Evolutionary conservation across 257 asterid genomes (phyloP).

Genomic region (Hygrophila difformis): DNA sequence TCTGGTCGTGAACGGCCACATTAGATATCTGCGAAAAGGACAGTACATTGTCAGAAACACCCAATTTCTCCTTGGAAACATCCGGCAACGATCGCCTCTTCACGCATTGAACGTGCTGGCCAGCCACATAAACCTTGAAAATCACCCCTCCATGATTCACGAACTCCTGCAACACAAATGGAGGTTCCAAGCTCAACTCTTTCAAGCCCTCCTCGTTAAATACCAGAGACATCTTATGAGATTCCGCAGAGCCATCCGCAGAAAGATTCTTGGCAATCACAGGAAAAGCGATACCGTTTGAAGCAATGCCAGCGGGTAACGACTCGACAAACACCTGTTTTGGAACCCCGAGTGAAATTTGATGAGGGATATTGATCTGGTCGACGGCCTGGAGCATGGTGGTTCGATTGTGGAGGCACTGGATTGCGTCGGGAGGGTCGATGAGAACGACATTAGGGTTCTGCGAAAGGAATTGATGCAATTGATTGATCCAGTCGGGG

Average conservation of each 20-base stretch:
- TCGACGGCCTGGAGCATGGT: constrained; percentile 64
- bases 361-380: constrained; percentile 17
- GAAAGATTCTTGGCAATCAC: constrained; percentile 59
- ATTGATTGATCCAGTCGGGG: constrained; percentile 45
- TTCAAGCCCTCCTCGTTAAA: constrained; percentile 45
- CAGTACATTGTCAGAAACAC: constrained; percentile 20
- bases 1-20: constrained; percentile 27
- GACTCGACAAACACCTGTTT: constrained; percentile 48
- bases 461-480: constrained; percentile 22
- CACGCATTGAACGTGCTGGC: constrained; percentile 50
- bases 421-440: constrained; percentile 45
- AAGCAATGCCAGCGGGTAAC: too few species aligned
- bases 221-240: constrained; percentile 66
- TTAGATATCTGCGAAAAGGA: constrained; percentile 77
- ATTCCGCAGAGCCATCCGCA: constrained; percentile 51
- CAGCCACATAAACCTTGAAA: constrained; percentile 79
- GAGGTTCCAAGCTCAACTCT: constrained; percentile 29
- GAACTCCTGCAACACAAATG: constrained; percentile 74
- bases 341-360: constrained; percentile 36
- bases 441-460: constrained; percentile 42
- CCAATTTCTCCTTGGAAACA: constrained; percentile 27
- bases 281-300: constrained; percentile 35
- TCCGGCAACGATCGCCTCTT: constrained; percentile 70
- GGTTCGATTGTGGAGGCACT: constrained; percentile 54
- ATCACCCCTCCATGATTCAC: constrained; percentile 85